Base-by-base conservation (phyloP, 1,284 basidiomycete genomes). In the Coniophora puteana region DNA sequence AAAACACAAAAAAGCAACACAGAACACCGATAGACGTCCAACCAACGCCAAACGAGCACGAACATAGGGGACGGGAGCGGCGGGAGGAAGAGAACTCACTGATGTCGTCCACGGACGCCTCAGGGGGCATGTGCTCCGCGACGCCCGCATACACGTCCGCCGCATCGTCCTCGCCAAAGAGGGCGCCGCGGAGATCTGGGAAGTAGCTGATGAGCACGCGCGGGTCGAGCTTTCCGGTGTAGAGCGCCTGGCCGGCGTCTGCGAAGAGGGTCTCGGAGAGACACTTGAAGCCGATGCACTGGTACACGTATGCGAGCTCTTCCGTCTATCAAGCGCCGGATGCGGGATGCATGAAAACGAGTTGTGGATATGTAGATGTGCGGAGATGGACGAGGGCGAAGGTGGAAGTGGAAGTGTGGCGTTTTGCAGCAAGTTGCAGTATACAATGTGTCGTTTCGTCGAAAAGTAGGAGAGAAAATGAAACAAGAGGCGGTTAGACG, bases 151-250 rank as follows among this genome's bases (percentile, higher is more conserved):
- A 89, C 8, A 90, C 63, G 27, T 60, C 59, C 8, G 61, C 76
- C 5, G 90, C 72, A 16, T 80, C 86, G 30, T 74, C 63, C 18
- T 60, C 56, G 17, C 53, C 52, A 51, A 86, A 79, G 21, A 88
- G 62, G 5, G 66, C 59, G 14, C 81, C 82, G 10, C 77, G 68
- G 20, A 92, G 61, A 39, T 83, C 75, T 4, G 87, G 83, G 52
- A 81, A 92, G 54, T 89, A 84, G 49, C 83, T 80, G 45, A 91
- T 67, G 35, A 88, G 71, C 5, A 89, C 57, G 11, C 89, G 76
- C 0, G 89, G 88, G 56, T 93, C 89, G 13, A 85, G 64, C 24
- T 79, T 71, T 21, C 87, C 86, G 40, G 76, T 71, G 53, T 83
- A 78, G 41, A 92, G 71, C 50, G 85, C 71, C 48, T 73, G 71